A percentile compares a stretch with the other conserved stretches of the same genome.
phyloP scores from a whole-genome alignment of 768 basidiomycete genomes.

The Heimioporus sp. region DNA sequence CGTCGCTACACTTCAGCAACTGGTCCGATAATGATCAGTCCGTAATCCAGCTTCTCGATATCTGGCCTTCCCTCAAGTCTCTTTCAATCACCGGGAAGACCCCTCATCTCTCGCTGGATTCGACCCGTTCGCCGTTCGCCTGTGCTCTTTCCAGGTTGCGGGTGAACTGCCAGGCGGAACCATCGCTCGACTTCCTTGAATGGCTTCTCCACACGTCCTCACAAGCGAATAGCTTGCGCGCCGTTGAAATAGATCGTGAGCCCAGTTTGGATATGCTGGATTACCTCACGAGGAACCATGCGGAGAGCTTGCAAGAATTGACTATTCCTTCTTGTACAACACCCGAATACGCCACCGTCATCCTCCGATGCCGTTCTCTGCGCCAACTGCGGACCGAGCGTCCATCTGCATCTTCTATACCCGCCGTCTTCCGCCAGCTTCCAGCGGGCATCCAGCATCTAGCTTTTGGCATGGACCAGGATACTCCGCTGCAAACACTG shows the following conservation, averaged over 20 bases:
- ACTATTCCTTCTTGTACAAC: constrained; percentile 54
- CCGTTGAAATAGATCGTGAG: constrained; percentile 60
- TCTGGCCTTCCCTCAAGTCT: constrained; percentile 57
- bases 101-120: constrained; percentile 45
- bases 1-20: constrained; percentile 60
- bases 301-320: constrained; percentile 49
- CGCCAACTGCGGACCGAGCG: constrained; percentile 57
- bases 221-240: constrained; percentile 40
- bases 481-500: constrained; percentile 52
- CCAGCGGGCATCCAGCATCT: constrained; percentile 52
- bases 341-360: constrained; percentile 43
- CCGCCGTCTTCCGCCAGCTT: constrained; percentile 45
- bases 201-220: constrained; percentile 68
- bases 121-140: constrained; percentile 39
- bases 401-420: constrained; percentile 38
- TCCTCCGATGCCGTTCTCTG: constrained; percentile 49
- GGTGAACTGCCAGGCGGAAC: constrained; percentile 64
- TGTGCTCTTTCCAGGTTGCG: constrained; percentile 51
- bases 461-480: constrained; percentile 58
- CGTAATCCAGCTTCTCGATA: constrained; percentile 58
- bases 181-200: constrained; percentile 58
- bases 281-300: constrained; percentile 50
- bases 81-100: constrained; percentile 59
- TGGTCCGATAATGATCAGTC: constrained; percentile 64
- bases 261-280: constrained; percentile 55